Percentiles rank a stretch among this genome's conserved stretches.
phyloP scores from a whole-genome alignment of 805 yeast species.

The Ogataea angusta region DNA sequence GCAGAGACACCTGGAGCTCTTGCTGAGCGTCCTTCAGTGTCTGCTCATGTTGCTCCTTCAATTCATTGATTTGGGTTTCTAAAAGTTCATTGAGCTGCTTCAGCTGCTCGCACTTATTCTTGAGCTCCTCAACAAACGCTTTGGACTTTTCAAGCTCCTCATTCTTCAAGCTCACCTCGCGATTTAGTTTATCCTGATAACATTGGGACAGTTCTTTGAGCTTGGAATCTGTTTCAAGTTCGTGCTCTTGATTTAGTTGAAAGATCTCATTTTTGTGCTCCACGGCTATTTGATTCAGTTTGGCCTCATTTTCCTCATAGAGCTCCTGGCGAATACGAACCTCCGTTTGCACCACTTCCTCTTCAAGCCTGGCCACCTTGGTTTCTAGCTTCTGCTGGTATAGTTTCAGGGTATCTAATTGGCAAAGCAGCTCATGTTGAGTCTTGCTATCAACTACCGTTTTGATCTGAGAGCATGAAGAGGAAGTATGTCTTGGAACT shows the following conservation, averaged over 20 bases:
- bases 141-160: constrained; percentile 6
- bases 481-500: constrained; percentile 23
- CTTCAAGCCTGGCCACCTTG: constrained; percentile 25
- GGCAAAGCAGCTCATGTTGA: constrained; percentile 24
- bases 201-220: constrained; percentile 31
- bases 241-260: constrained; percentile 29
- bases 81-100: constrained; percentile 6
- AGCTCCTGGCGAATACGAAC: constrained; percentile 27
- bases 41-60: constrained; percentile 6
- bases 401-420: constrained; percentile 27
- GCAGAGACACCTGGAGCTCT: constrained; percentile 5
- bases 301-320: constrained; percentile 34
- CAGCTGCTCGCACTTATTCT: constrained; percentile 7
- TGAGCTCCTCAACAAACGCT: constrained; percentile 12
- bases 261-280: constrained; percentile 33
- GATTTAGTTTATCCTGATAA: constrained; percentile 32
- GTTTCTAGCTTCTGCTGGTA: constrained; percentile 20
- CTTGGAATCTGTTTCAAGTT: constrained; percentile 29
- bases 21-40: constrained; percentile 4
- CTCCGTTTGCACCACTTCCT: constrained; percentile 28
- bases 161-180: constrained; percentile 10
- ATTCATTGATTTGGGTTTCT: constrained; percentile 3
- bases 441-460: constrained; percentile 10
- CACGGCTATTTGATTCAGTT: constrained; percentile 36
- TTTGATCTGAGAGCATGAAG: constrained; percentile 9